Evolutionary conservation across 1,284 basidiomycete genomes (phyloP), one percentile per base, ranked within the genome.

Genomic region (Schizophyllum amplum): DNA sequence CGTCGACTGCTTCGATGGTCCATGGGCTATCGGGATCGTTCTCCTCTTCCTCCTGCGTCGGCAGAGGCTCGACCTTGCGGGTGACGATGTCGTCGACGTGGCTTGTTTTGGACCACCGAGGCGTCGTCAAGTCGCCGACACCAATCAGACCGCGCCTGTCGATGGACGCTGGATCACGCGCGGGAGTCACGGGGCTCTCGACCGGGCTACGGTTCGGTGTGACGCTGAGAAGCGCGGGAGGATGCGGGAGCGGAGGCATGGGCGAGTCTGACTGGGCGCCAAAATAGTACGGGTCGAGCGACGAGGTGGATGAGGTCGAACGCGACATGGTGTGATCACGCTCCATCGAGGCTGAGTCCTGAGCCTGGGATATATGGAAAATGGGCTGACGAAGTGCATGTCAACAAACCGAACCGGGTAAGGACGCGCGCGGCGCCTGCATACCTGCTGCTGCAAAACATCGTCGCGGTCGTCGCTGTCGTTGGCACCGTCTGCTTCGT

Each of bases 101-200:
- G 53, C 75, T 75, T 50, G 67, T 61, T 65, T 67, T 71, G 62
- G 82, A 80, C 95, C 94, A 99, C 61, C 94, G 83, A 46, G 96
- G 96, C n/a, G 96, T 98, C 5, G 94, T 79, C n/a, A 98, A 82
- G 72, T 98, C 96, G 46, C 96, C 96, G 9, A 98, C 90, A 21
- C 96, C 96, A 55, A 98, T 86, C 47, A 98, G 82, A 23, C 85
- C 90, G 17, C 86, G 82, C 56, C 96, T 81, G 74, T 99, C 95
- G 62, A 95, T 93, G 61, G 78, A 72, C 9, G 89, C 84, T 11
- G 91, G 90, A 72, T 94, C 89, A 62, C 80, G 78, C 47, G 78
- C 83, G n/a, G 90, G 89, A 0, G 90, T 91, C 24, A 82, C 71
- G 11, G 86, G 83, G 60, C 86, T 81, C 55, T 67, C 66, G 25